Percentiles rank a stretch among this genome's conserved stretches.
phyloP scores from a whole-genome alignment of 805 yeast genomes.

The Grigorovia yakushimaensis region DNA sequence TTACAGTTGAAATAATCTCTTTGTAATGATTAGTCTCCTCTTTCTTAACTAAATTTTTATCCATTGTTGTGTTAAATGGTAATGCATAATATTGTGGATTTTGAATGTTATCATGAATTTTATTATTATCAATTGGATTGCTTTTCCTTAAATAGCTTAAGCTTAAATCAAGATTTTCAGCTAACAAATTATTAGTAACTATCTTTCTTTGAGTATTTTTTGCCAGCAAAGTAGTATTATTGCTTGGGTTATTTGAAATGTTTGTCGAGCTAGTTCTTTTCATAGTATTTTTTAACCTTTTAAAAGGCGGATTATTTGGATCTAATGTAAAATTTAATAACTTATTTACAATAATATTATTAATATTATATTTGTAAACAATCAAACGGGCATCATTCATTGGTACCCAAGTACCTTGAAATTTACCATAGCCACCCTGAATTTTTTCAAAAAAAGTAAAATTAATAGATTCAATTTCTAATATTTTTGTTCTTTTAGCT shows the following conservation, averaged over 20 bases:
- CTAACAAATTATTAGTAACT: not conserved
- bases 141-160: not conserved
- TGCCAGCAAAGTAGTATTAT: not conserved
- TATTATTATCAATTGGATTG: not conserved
- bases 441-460: constrained; percentile 60
- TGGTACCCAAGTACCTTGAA: constrained; percentile 85
- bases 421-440: constrained; percentile 79
- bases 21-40: constrained; percentile 2
- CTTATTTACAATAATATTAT: constrained; percentile 38
- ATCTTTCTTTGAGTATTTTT: not conserved
- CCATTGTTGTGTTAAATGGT: not conserved
- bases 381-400: constrained; percentile 51
- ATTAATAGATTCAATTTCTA: constrained; percentile 65
- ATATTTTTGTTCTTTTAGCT: constrained; percentile 65
- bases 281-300: constrained; percentile 31
- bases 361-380: constrained; percentile 42
- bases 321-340: constrained; percentile 47
- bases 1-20: constrained; percentile 2
- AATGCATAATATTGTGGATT: not conserved
- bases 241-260: not conserved
- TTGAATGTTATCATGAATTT: not conserved
- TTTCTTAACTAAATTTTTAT: not conserved
- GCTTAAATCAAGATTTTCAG: not conserved
- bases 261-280: constrained; percentile 23
- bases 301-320: constrained; percentile 36